These are phyloP conservation scores for Euphorbia lathyris DNA, from an alignment of 345 rosid species.

Conservation along the genomic window DNA sequence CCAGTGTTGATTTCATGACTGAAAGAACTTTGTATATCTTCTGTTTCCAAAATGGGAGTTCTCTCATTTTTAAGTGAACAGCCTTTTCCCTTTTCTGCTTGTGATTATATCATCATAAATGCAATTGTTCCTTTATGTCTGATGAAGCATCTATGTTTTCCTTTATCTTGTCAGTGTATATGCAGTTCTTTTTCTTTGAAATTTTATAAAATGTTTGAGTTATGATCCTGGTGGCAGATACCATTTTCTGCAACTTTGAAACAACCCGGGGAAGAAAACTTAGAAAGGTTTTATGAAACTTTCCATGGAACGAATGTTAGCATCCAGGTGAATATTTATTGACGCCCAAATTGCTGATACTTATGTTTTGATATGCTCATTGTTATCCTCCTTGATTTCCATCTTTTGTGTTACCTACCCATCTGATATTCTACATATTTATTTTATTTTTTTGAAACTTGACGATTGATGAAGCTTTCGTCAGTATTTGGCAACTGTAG, in stretches of 20 bases:
- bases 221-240: conserved; percentile 40
- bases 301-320: conserved; percentile 80
- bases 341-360: not conserved
- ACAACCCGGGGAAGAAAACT: conserved; percentile 48
- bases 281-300: conserved; percentile 72
- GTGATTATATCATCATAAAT: not conserved
- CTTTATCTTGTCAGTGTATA: not conserved
- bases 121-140: not conserved
- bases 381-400: not conserved
- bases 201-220: not conserved
- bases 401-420: not conserved
- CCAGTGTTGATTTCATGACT: not conserved
- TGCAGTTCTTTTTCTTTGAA: not conserved
- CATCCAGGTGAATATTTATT: conserved; percentile 62
- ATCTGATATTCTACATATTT: not conserved
- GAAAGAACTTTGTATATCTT: not conserved
- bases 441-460: not conserved
- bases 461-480: conserved; percentile 39
- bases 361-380: not conserved
- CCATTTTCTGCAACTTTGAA: conserved; percentile 61
- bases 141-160: not conserved
- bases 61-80: not conserved
- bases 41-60: not conserved
- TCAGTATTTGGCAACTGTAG: conserved; percentile 81
- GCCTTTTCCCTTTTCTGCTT: not conserved